Percentiles rank a stretch among this genome's conserved stretches.
phyloP scores from a whole-genome alignment of 257 asterid species.

The Primulina eburnea region DNA sequence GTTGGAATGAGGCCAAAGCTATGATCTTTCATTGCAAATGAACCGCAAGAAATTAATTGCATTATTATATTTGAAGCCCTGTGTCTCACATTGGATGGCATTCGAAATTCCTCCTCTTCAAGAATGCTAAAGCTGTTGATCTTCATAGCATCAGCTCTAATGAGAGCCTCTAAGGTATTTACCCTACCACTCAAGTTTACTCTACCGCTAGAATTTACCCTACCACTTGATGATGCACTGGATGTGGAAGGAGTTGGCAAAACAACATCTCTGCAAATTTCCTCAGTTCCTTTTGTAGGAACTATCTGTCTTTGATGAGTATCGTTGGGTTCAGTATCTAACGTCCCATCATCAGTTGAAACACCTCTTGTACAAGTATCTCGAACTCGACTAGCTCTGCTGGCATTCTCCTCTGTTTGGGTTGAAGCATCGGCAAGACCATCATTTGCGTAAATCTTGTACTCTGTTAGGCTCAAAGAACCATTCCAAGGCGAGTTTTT shows the following conservation, averaged over 20 bases:
- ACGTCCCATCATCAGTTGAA: constrained; percentile 63
- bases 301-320: constrained; percentile 30
- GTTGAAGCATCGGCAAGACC: constrained; percentile 91
- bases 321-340: constrained; percentile 36
- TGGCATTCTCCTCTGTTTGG: constrained; percentile 76
- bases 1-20: constrained; percentile 76
- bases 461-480: constrained; percentile 68
- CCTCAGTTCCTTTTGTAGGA: constrained; percentile 42
- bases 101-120: constrained; percentile 58
- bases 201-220: background rate
- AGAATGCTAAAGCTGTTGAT: constrained; percentile 72
- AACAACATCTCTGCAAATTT: constrained; percentile 45
- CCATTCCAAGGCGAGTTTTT: constrained; percentile 77
- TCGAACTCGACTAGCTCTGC: constrained; percentile 19
- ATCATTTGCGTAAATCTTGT: constrained; percentile 67
- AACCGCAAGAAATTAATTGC: constrained; percentile 92
- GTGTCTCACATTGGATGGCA: constrained; percentile 51
- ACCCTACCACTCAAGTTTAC: constrained; percentile 33
- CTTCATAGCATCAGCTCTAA: constrained; percentile 77
- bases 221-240: constrained; percentile 62
- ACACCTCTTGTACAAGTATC: constrained; percentile 70
- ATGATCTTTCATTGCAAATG: constrained; percentile 82
- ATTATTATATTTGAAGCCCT: constrained; percentile 83
- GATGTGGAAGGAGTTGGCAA: constrained; percentile 77
- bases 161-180: constrained; percentile 85